Evolutionary conservation across 768 basidiomycete species (phyloP).

Genomic region (Mycena alexandri): DNA sequence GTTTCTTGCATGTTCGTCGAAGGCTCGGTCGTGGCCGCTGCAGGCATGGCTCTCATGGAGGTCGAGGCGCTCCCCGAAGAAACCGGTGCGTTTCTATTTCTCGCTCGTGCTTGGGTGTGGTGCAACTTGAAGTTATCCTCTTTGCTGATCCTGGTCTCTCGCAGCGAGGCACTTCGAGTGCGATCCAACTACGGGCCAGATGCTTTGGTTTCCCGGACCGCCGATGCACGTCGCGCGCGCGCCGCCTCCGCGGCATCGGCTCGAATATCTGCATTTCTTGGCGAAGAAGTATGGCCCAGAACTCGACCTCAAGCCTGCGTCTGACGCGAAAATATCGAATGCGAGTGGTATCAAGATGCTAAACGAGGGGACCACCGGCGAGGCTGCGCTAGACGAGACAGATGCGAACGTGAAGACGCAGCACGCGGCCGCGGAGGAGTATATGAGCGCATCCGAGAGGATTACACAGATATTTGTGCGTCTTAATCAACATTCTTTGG

Average conservation of each 20-base stretch:
- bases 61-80: constrained; percentile 64
- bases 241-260: constrained; percentile 55
- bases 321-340: not conserved
- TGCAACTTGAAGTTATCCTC: not conserved
- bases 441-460: constrained; percentile 32
- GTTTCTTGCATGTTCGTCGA: constrained; percentile 45
- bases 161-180: constrained; percentile 72
- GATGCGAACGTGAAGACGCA: constrained; percentile 17
- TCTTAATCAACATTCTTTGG: too few relatives aligned
- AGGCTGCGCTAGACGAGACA: not conserved
- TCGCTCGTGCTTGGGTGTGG: not conserved
- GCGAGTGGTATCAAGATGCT: not conserved
- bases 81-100: constrained; percentile 55
- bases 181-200: constrained; percentile 69
- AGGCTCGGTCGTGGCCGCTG: constrained; percentile 61
- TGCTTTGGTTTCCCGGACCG: constrained; percentile 82
- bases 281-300: constrained; percentile 50
- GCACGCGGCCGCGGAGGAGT: constrained; percentile 20
- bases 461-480: constrained; percentile 18
- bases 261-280: constrained; percentile 64
- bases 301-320: not conserved
- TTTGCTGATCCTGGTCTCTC: not conserved
- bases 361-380: not conserved
- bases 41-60: constrained; percentile 56
- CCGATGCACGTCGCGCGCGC: constrained; percentile 62